Base-by-base conservation (phyloP, 1,139 yeast genomes). In the Meyerozyma guilliermondii region DNA sequence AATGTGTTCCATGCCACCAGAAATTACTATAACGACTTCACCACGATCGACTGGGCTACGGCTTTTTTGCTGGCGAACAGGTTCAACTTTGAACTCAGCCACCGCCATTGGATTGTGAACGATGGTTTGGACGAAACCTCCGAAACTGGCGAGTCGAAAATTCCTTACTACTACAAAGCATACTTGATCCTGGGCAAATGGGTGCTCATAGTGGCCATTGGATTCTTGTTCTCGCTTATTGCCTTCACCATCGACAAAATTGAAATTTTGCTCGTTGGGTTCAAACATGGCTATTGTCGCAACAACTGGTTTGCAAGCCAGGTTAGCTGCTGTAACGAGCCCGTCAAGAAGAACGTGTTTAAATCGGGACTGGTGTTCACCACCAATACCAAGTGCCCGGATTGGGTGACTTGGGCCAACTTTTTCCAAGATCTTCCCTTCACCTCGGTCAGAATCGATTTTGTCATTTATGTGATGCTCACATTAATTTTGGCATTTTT, bases 1-100 rank as follows among this genome's bases (percentile, higher is more conserved):
- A 55, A 52, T 14, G 41, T 42, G 26, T 44, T 62, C 16, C 55
- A 53, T 40, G 40, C 56, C 7, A 45, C 58, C 34, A 49, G 74
- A 34, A 65, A 62, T 50, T 76, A 65, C 59, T 80, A 80, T 54
- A 81, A 80, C 55, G 83, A 80, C 55, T 80, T 79, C 57, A 80
- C 86, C 20, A 78, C 84, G n/a, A 76, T 79, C n/a, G 86, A 80
- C 60, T 80, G 85, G 85, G 74, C 78, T 3, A 67, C 70, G 35
- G 83, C 81, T 26, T 71, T 71, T 36, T 63, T 77, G 24, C 61
- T 65, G 46, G 76, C 76, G 39, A 76, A 80, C 35, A 61, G 63
- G 36, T 64, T 80, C 41, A 66, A 71, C 47, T 75, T 65, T 48
- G 63, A 65, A 36, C 52, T 80, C 35, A 39, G 51, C 35, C 50